phyloP scores from a whole-genome alignment of 805 yeast genomes.

The Candida morakotiae region DNA sequence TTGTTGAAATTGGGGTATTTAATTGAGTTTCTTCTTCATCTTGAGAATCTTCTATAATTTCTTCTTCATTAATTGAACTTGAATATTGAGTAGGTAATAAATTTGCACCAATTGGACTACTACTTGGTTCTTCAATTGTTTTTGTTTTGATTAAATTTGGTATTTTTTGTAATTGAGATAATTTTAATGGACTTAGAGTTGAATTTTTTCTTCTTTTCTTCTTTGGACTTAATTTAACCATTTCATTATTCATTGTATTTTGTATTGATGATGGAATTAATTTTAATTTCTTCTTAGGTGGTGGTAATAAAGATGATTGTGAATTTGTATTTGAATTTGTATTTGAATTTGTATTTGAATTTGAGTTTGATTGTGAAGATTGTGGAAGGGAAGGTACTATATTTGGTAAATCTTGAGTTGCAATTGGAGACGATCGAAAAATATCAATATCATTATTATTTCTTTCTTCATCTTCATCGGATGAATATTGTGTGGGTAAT shows the following conservation, averaged over 20 bases:
- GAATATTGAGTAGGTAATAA: slow-evolving; percentile 8
- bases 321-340: neutral
- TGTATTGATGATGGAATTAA: neutral
- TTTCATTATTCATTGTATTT: too few species aligned
- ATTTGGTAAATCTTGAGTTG: slow-evolving; percentile 1
- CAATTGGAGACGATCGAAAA: slow-evolving; percentile 4
- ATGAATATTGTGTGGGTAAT: slow-evolving; percentile 26
- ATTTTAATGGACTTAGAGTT: too few species aligned
- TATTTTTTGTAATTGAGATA: too few species aligned
- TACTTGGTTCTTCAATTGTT: too few species aligned
- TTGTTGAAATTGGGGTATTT: too few species aligned
- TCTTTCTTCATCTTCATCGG: slow-evolving; percentile 13
- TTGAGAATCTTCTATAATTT: slow-evolving; percentile 14
- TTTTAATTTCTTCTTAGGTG: slow-evolving; percentile 4
- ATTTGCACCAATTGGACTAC: neutral
- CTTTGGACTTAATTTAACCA: slow-evolving; percentile 6
- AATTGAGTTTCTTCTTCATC: too few species aligned
- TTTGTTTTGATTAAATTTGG: too few species aligned
- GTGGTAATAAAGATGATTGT: neutral
- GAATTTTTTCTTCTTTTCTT: neutral
- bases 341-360: neutral
- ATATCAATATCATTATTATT: neutral
- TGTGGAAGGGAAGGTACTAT: too few species aligned
- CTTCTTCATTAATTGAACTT: slow-evolving; percentile 1
- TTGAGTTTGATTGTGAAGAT: too few species aligned